phyloP scores from a whole-genome alignment of 306 rosid species.

The Alnus glutinosa region DNA sequence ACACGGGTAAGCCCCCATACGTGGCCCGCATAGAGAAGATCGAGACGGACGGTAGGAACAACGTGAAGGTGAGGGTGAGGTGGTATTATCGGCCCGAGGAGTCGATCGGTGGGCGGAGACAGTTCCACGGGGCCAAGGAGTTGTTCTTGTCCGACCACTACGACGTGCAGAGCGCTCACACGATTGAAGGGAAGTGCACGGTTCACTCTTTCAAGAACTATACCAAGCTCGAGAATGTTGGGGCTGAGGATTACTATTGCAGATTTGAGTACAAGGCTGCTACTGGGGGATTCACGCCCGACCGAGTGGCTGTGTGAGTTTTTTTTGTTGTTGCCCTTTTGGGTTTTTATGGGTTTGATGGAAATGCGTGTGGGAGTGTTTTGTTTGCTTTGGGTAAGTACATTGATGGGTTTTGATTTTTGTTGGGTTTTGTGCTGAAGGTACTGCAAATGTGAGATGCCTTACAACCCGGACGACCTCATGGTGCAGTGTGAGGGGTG shows the following conservation, averaged over 20 bases:
- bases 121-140: slow-evolving; percentile 86
- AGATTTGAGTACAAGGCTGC: slow-evolving; percentile 93
- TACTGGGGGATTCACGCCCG: slow-evolving; percentile 80
- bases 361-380: slow-evolving; percentile 8
- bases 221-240: slow-evolving; percentile 82
- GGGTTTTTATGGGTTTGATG: neutral
- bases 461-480: slow-evolving; percentile 91
- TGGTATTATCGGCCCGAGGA: slow-evolving; percentile 93
- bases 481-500: slow-evolving; percentile 98
- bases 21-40: slow-evolving; percentile 83
- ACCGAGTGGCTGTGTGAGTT: slow-evolving; percentile 93
- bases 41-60: slow-evolving; percentile 59
- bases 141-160: slow-evolving; percentile 79
- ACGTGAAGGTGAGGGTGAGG: slow-evolving; percentile 69
- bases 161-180: slow-evolving; percentile 83
- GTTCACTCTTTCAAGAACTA: slow-evolving; percentile 84
- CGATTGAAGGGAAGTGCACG: slow-evolving; percentile 74
- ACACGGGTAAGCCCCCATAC: slow-evolving; percentile 71
- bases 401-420: slow-evolving; percentile 21
- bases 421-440: slow-evolving; percentile 44
- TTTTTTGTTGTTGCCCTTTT: neutral
- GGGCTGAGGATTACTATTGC: slow-evolving; percentile 79
- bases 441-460: slow-evolving; percentile 96
- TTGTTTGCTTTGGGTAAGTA: neutral
- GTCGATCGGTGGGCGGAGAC: slow-evolving; percentile 84